Evolutionary conservation across 192 early-diverging fungal genomes (phyloP).

Genomic region (Umbelopsis isabellina): DNA sequence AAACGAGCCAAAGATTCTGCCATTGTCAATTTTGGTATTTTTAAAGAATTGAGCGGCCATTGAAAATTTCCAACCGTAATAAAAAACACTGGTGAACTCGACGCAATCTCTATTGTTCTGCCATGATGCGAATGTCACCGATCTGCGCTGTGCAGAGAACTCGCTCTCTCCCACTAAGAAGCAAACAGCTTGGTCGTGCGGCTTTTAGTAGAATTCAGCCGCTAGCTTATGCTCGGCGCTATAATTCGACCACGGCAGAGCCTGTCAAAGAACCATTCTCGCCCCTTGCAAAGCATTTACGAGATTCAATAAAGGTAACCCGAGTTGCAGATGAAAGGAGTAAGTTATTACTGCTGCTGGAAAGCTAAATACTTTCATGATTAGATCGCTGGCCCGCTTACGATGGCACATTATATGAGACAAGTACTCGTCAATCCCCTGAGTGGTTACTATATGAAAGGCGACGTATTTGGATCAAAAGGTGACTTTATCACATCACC

Average conservation of each 20-base stretch:
- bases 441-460: conserved; percentile 93
- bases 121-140: no score
- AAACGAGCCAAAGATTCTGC: conserved; percentile 9
- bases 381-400: conserved; percentile 70
- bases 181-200: no score
- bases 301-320: conserved; percentile 57
- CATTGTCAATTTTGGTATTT: conserved; percentile 18
- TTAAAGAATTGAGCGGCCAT: conserved; percentile 20
- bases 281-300: conserved; percentile 60
- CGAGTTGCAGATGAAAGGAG: background rate
- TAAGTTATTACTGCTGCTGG: background rate
- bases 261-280: conserved; percentile 54
- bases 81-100: no score
- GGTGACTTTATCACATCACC: conserved; percentile 98
- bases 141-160: no score
- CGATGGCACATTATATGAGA: conserved; percentile 88
- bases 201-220: no score
- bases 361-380: background rate
- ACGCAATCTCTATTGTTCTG: no score
- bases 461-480: conserved; percentile 85
- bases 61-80: background rate
- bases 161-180: no score
- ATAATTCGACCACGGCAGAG: background rate
- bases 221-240: background rate
- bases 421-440: conserved; percentile 83